Conservation (phyloP, 108 stramenopile genomes). For the Stephanodiscus triporus region DNA sequence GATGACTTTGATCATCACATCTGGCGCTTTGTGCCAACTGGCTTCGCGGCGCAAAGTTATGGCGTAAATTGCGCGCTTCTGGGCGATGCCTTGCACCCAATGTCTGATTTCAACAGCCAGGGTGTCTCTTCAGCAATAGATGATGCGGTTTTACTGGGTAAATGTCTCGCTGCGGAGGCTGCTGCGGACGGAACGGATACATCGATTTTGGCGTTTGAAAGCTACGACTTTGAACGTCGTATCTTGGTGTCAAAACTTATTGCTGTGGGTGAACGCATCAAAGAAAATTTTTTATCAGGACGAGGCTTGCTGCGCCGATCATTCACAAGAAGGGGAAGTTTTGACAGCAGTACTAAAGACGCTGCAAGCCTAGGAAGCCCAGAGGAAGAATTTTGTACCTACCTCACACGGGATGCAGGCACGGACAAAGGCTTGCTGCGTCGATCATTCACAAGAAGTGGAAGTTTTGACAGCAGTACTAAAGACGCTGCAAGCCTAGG, state of each 20-base stretch:
- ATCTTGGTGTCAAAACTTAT: background rate
- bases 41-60: background rate
- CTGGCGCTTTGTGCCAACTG: constrained; percentile 6
- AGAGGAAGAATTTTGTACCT: too few species aligned
- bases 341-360: too few species aligned
- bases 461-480: background rate
- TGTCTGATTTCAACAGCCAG: constrained; percentile 9
- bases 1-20: background rate
- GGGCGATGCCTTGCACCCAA: constrained; percentile 10
- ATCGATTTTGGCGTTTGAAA: background rate
- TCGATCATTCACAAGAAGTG: too few species aligned
- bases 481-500: too few species aligned
- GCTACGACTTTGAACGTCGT: constrained; percentile 1
- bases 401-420: too few species aligned
- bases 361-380: too few species aligned
- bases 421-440: too few species aligned
- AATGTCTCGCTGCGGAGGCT: background rate
- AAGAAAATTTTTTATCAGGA: background rate
- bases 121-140: background rate
- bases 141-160: background rate
- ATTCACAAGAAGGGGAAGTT: too few species aligned
- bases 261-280: background rate
- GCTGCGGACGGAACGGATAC: background rate
- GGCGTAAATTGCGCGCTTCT: constrained; percentile 3
- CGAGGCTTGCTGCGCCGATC: too few species aligned